phyloP scores from a whole-genome alignment of 495 filamentous ascomycete species.

The Xylaria telfairii region DNA sequence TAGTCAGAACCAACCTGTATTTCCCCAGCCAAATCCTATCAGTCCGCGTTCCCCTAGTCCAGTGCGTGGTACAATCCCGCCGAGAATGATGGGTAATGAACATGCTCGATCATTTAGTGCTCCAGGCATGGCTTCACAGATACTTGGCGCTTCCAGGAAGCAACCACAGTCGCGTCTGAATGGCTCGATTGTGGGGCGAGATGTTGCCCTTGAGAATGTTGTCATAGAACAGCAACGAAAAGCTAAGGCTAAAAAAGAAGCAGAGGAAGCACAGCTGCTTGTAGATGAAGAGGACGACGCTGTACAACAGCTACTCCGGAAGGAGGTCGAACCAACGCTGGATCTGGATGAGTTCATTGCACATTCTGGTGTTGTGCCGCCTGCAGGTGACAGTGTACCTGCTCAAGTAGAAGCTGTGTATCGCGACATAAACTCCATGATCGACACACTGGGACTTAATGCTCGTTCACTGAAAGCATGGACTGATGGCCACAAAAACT shows the following conservation, averaged over 20 bases:
- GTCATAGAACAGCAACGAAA: slow-evolving; percentile 49
- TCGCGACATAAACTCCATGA: slow-evolving; percentile 94
- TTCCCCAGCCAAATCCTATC: slow-evolving; percentile 64
- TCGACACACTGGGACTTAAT: slow-evolving; percentile 90
- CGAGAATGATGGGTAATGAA: slow-evolving; percentile 57
- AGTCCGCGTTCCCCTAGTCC: slow-evolving; percentile 84
- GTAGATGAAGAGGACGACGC: slow-evolving; percentile 64
- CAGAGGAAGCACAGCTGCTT: slow-evolving; percentile 54
- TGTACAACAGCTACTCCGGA: slow-evolving; percentile 55
- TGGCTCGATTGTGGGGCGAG: slow-evolving; percentile 32
- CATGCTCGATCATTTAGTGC: slow-evolving; percentile 63
- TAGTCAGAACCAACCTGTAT: slow-evolving; percentile 54
- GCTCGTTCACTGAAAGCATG: slow-evolving; percentile 76
- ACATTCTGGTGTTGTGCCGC: slow-evolving; percentile 70
- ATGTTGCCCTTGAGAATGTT: slow-evolving; percentile 40
- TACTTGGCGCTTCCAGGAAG: slow-evolving; percentile 43
- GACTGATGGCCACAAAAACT: slow-evolving; percentile 64
- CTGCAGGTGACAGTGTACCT: slow-evolving; percentile 67
- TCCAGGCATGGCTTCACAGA: slow-evolving; percentile 56
- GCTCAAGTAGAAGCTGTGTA: slow-evolving; percentile 86
- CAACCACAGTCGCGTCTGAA: slow-evolving; percentile 31
- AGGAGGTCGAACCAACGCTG: slow-evolving; percentile 54
- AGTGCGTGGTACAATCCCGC: slow-evolving; percentile 59
- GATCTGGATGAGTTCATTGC: slow-evolving; percentile 66
- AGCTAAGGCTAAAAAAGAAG: slow-evolving; percentile 52